A percentile compares a stretch with the other conserved stretches of the same genome.
These are phyloP conservation scores for Candida frijolesensis DNA, from an alignment of 1,139 yeast species.

Conservation along the genomic window DNA sequence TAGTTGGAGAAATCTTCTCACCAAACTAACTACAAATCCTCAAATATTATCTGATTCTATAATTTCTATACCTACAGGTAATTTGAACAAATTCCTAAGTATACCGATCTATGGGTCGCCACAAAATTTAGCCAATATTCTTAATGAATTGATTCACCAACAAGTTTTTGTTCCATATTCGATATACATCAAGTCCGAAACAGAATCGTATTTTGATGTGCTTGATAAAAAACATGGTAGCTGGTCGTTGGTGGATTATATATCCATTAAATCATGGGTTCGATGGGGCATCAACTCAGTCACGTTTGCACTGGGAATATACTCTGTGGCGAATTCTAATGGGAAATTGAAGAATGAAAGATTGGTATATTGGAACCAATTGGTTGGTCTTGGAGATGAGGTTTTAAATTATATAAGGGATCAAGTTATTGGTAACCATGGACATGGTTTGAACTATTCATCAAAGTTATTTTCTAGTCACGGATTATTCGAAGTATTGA, in stretches of 20 bases:
- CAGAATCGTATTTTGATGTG: conserved; percentile 14
- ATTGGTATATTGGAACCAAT: conserved; percentile 28
- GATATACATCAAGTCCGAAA: conserved; percentile 14
- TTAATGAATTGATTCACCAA: conserved; percentile 28
- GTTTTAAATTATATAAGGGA: conserved; percentile 13
- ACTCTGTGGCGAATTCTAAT: conserved; percentile 9
- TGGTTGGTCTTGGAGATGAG: conserved; percentile 20
- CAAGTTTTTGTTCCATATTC: conserved; percentile 28
- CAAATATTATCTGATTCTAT: conserved; percentile 16
- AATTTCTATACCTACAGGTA: conserved; percentile 28
- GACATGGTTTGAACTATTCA: conserved; percentile 23
- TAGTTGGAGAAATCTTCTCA: conserved; percentile 54
- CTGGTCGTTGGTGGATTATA: conserved; percentile 13
- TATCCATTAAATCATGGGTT: conserved; percentile 26
- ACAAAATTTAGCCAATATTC: conserved; percentile 22
- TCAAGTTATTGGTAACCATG: conserved; percentile 16
- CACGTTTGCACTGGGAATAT: conserved; percentile 5
- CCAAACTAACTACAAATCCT: conserved; percentile 20
- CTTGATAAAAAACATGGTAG: conserved; percentile 10
- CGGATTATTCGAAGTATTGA: conserved; percentile 19
- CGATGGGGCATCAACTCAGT: conserved; percentile 18
- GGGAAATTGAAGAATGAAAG: conserved; percentile 25
- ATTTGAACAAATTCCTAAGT: conserved; percentile 22
- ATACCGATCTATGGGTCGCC: conserved; percentile 37
- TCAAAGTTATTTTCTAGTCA: conserved; percentile 23